A percentile compares a stretch with the other conserved stretches of the same genome.
Conservation (phyloP, 176 grass and related monocot genomes). For the Phyllostachys edulis region DNA sequence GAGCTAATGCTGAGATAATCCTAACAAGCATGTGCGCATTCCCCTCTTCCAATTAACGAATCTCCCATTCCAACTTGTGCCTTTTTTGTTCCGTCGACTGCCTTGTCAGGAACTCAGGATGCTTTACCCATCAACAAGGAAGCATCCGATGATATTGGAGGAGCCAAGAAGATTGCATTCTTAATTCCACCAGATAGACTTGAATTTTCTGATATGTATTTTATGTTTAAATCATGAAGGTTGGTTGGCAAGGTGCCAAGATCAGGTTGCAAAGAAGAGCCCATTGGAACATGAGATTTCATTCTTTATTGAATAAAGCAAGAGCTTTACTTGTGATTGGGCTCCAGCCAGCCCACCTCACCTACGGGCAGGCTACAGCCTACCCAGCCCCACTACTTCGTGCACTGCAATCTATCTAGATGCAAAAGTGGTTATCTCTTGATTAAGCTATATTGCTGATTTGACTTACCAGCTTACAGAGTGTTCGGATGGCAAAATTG, state of each 20-base stretch:
- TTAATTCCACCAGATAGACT: not conserved
- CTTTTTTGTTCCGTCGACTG: not conserved
- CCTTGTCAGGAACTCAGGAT: not conserved
- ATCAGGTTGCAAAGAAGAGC: not conserved
- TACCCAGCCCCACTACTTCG: conserved; percentile 6
- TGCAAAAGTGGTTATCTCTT: conserved; percentile 31
- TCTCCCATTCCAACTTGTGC: not conserved
- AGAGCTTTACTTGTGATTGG: conserved; percentile 23
- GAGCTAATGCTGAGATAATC: conserved; percentile 17
- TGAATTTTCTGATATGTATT: conserved; percentile 14
- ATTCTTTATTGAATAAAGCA: not conserved
- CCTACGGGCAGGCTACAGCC: not conserved
- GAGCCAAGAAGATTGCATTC: conserved; percentile 10
- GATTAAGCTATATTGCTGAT: conserved; percentile 13
- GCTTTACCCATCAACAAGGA: conserved; percentile 30
- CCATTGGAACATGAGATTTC: not conserved
- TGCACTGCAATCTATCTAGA: not conserved
- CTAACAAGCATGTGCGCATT: not conserved
- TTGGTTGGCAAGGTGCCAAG: conserved; percentile 9
- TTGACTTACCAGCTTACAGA: conserved; percentile 16
- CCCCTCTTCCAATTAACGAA: not conserved
- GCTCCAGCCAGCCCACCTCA: conserved; percentile 31
- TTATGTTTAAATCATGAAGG: not conserved
- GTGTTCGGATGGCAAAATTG: not conserved
- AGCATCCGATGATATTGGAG: conserved; percentile 26